These are phyloP conservation scores for Leucogyrophana mollusca DNA, from an alignment of 768 basidiomycete species.

Conservation along the genomic window DNA sequence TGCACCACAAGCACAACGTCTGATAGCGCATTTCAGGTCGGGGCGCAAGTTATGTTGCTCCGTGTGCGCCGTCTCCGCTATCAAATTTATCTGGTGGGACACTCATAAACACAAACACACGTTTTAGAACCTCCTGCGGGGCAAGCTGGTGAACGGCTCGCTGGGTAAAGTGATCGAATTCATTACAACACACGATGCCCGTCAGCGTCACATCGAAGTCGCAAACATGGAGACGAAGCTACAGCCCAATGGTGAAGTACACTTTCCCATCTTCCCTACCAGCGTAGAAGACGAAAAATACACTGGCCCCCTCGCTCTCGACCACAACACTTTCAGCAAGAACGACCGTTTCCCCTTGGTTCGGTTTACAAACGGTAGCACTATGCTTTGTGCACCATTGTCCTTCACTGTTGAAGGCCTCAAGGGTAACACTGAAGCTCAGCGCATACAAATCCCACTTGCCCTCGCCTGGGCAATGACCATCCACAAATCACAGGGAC, in stretches of 20 bases:
- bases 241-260: constrained; percentile 2
- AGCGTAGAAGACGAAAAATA: not conserved
- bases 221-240: constrained; percentile 22
- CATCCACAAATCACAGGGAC: constrained; percentile 98
- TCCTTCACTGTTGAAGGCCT: constrained; percentile 34
- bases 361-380: constrained; percentile 29
- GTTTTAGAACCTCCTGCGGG: constrained; percentile 31
- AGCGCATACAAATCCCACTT: constrained; percentile 62
- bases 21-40: constrained; percentile 27
- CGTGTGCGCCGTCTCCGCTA: constrained; percentile 19
- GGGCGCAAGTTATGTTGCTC: constrained; percentile 81
- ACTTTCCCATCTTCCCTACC: not conserved
- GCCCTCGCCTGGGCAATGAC: constrained; percentile 97
- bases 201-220: constrained; percentile 20
- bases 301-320: constrained; percentile 16
- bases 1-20: not conserved
- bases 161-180: constrained; percentile 70
- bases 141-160: constrained; percentile 76
- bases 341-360: constrained; percentile 33
- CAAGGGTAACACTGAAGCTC: constrained; percentile 32
- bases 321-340: constrained; percentile 11
- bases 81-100: too few species aligned
- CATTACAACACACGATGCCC: constrained; percentile 27
- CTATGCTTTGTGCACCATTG: constrained; percentile 30
- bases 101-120: too few species aligned